These are phyloP conservation scores for Kalmanozyma brasiliensis DNA, from an alignment of 1,284 basidiomycete species.

Conservation along the genomic window DNA sequence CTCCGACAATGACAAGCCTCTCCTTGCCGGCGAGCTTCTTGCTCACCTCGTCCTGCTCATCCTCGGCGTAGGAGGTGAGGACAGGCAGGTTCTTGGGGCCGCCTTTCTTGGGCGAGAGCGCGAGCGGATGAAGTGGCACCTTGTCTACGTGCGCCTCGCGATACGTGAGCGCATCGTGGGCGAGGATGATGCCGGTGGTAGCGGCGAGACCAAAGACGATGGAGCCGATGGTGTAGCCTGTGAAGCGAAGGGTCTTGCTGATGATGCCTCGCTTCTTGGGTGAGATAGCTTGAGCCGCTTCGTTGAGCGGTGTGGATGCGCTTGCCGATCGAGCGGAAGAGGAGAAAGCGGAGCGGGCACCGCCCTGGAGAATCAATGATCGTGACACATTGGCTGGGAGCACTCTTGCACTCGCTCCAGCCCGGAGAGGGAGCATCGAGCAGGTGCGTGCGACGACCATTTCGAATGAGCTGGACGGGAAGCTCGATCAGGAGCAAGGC, in stretches of 20 bases:
- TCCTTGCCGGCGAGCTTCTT: constrained; percentile 52
- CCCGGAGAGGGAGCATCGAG: constrained; percentile 11
- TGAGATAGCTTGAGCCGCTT: constrained; percentile 9
- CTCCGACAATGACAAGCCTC: constrained; percentile 66
- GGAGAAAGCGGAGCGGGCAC: constrained; percentile 6
- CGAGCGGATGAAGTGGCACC: constrained; percentile 50
- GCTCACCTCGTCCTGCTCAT: constrained; percentile 44
- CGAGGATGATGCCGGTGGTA: constrained; percentile 51
- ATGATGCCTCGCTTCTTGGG: constrained; percentile 23
- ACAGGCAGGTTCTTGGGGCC: constrained; percentile 66
- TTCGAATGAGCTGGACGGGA: background rate
- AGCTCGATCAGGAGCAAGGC: too few relatives aligned
- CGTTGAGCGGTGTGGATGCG: constrained; percentile 33
- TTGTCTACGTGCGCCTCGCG: constrained; percentile 54
- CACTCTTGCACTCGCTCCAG: constrained; percentile 1
- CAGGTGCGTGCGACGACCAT: constrained; percentile 25
- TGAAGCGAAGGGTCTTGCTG: constrained; percentile 22
- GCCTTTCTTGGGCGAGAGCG: constrained; percentile 51
- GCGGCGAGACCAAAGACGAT: constrained; percentile 57
- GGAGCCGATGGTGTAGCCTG: constrained; percentile 43
- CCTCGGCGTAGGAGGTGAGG: constrained; percentile 46
- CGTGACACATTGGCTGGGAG: constrained; percentile 1
- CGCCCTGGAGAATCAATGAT: background rate
- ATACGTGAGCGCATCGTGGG: constrained; percentile 60
- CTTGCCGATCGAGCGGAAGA: constrained; percentile 6